Base-by-base conservation (phyloP, 257 asterid species). In the Marsdenia floribunda region DNA sequence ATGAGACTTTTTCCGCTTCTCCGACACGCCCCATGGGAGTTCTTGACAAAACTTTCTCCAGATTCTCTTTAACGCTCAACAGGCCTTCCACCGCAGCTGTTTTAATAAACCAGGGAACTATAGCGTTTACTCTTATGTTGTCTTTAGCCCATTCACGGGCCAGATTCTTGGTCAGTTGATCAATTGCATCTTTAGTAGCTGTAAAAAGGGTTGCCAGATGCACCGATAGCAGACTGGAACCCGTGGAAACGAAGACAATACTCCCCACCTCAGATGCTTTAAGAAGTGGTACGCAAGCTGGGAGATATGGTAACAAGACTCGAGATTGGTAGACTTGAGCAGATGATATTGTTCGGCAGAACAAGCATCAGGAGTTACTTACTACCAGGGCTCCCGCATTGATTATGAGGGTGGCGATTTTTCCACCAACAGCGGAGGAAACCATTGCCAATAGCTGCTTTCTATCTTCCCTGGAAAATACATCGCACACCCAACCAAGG, bases 101-200 rank as follows among this genome's bases (percentile, higher is more conserved):
- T 42, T 47, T 54, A 18, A 68, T 75, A 2, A 67, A 38, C 74
- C 79, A 75, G 10, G 79, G 79, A 3, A 68, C 73, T 10, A 75
- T 68, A 15, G 59, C 16, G 42, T 75, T 75, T 40, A 75, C 79
- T 12, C 79, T 46, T 24, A 75, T 75, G 10, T 68, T 68, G 18
- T 75, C 79, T 54, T 75, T 76, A 57, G 80, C 75, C 75, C 80
- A 76, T 46, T 76, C 80, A 47, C 80, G 59, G 5, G 75, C 80
- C 64, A 76, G 59, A 22, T 70, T 76, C 13, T 37, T 68, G 8
- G 80, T 42, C 37, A 69, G 4, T 33, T 76, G 75, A 76, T 76
- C 58, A 15, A 69, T 46, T 18, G 71, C 75, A 4, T 18, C 80
- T 76, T 76, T 70, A 0, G 71, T 70, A 42, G 75, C 40, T 6